Base-by-base conservation (phyloP, 2,329 filamentous ascomycete genomes). In the Myriosclerotinia curreyana region DNA sequence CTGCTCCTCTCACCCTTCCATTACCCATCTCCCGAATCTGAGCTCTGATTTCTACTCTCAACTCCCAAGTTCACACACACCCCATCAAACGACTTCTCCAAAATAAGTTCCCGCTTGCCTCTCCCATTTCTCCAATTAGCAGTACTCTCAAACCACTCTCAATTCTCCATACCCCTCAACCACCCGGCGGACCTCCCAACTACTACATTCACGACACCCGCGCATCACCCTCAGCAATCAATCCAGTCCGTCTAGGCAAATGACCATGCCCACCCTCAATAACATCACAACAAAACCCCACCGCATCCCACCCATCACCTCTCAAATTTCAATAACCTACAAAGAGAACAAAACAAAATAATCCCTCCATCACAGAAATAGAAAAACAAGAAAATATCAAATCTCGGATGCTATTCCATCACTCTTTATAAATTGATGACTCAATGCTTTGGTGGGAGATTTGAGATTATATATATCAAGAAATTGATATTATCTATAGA, bases 161-260 rank as follows among this genome's bases (percentile, higher is more conserved):
- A 79, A 60, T 42, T 80, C 76, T 0, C 67, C 64, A 60, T 78
- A 80, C 75, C 78, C 1, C 67, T 67, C 0, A 80, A 50, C 12
- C 80, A 60, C 72, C 75, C 75, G 1, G 69, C 74, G 79, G 1
- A 79, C 73, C 66, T 84, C 82, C 82, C 81, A 84, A 12, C 75
- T 78, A 0, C 66, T 65, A n/a, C n/a, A n/a, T n/a, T n/a, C n/a
- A n/a, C 2, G 74, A 63, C 44, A 82, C 75, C 73, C 76, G 79
- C 0, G 81, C 74, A 7, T 81, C 77, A 0, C 80, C 79, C 82
- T 81, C 83, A 1, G 82, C 78, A 15, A 83, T 73, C 1, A 83
- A 50, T 2, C 73, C 75, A 14, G 75, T 71, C 58, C 68, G 69
- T 25, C 70, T n/a, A n/a, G n/a, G n/a, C n/a, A n/a, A n/a, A n/a